Evolutionary conservation across 1,284 basidiomycete species (phyloP).

Genomic region (Cutaneotrichosporon spelunceum): DNA sequence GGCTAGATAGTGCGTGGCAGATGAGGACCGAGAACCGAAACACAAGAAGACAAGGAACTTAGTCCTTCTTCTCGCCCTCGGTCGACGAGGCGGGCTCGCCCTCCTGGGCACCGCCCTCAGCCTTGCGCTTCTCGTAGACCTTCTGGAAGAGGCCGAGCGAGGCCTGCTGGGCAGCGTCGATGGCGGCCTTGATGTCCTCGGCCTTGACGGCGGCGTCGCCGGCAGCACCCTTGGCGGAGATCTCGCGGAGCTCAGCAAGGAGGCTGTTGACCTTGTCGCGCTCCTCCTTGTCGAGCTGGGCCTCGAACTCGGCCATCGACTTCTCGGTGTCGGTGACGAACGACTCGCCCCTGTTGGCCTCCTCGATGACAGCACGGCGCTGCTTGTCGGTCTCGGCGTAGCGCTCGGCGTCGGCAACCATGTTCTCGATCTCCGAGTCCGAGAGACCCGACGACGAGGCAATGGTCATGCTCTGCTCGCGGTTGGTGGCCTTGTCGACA

Average conservation of each 20-base stretch:
- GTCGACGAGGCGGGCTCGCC: conserved; percentile 28
- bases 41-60: conserved; percentile 14
- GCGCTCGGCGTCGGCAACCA: conserved; percentile 92
- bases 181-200: conserved; percentile 86
- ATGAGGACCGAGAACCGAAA: conserved; percentile 6
- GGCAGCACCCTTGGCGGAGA: conserved; percentile 84
- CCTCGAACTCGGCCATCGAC: conserved; percentile 93
- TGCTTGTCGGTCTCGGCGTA: conserved; percentile 89
- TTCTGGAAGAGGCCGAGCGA: conserved; percentile 98
- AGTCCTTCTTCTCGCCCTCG: conserved; percentile 43
- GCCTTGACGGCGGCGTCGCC: conserved; percentile 77
- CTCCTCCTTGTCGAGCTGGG: conserved; percentile 86
- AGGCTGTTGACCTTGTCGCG: conserved; percentile 89
- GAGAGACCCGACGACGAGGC: conserved; percentile 94
- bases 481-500: conserved; percentile 94
- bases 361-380: conserved; percentile 85
- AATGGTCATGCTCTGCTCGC: conserved; percentile 80
- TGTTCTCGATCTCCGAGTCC: conserved; percentile 95
- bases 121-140: conserved; percentile 75
- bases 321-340: conserved; percentile 95
- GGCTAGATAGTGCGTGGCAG: conserved; percentile 4
- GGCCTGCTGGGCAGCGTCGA: conserved; percentile 92
- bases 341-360: conserved; percentile 94
- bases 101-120: conserved; percentile 42
- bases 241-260: conserved; percentile 80